A percentile compares a stretch with the other conserved stretches of the same genome.
These are phyloP conservation scores for Aspergillus sp. DNA, from an alignment of 2,329 filamentous ascomycete species.

Conservation along the genomic window DNA sequence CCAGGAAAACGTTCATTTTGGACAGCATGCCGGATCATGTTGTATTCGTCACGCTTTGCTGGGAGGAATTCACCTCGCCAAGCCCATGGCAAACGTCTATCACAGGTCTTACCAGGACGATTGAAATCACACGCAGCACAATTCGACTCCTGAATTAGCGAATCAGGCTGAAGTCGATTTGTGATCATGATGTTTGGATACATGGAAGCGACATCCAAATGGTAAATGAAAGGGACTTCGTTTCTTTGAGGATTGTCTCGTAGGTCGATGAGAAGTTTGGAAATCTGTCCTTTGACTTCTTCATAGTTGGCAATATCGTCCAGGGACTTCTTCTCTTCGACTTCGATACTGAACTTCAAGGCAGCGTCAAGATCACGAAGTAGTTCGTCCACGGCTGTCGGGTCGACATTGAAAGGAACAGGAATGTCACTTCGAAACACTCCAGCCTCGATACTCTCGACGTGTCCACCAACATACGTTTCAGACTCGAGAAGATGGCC, in stretches of 20 bases:
- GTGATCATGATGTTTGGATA: slow-evolving; percentile 99
- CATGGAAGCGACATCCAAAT: slow-evolving; percentile 98
- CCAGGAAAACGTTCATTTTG: slow-evolving; percentile 92
- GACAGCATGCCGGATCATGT: slow-evolving; percentile 92
- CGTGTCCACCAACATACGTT: slow-evolving; percentile 96
- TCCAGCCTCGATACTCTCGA: slow-evolving; percentile 97
- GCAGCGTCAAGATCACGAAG: slow-evolving; percentile 83
- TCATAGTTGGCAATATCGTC: slow-evolving; percentile 80
- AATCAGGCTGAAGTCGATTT: slow-evolving; percentile 94
- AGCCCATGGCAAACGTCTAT: slow-evolving; percentile 90
- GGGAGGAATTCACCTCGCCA: slow-evolving; percentile 98
- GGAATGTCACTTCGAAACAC: slow-evolving; percentile 96
- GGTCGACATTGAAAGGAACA: slow-evolving; percentile 88
- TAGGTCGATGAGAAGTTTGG: slow-evolving; percentile 66
- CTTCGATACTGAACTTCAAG: slow-evolving; percentile 79
- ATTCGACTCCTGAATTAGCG: slow-evolving; percentile 96
- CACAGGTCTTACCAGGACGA: slow-evolving; percentile 92
- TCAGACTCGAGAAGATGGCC: slow-evolving; percentile 95
- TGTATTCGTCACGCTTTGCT: slow-evolving; percentile 96
- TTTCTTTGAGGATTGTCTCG: slow-evolving; percentile 80
- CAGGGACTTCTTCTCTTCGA: slow-evolving; percentile 80
- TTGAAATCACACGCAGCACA: slow-evolving; percentile 99
- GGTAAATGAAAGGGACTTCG: slow-evolving; percentile 90
- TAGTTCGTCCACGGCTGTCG: slow-evolving; percentile 85
- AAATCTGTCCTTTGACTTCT: slow-evolving; percentile 81